Conservation (phyloP, 495 filamentous ascomycete species). For the Daldinia vernicosa region DNA sequence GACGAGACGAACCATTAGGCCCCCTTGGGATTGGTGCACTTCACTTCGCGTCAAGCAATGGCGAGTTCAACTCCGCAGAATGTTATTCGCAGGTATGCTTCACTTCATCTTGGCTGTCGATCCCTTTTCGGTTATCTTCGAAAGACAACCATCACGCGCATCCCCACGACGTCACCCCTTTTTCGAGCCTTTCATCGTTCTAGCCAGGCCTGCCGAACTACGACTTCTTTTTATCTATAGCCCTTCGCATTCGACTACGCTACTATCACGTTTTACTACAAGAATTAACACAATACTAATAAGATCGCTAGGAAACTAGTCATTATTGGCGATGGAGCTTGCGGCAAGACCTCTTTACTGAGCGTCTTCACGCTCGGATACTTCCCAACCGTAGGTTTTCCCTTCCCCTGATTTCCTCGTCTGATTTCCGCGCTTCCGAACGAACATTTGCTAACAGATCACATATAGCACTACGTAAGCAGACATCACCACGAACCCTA, state of each 20-base stretch:
- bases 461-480: slow-evolving; percentile 75
- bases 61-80: slow-evolving; percentile 46
- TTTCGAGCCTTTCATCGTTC: slow-evolving; percentile 16
- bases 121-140: slow-evolving; percentile 22
- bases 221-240: neutral
- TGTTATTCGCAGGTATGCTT: slow-evolving; percentile 53
- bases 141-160: slow-evolving; percentile 8
- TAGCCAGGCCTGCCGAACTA: slow-evolving; percentile 4
- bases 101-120: slow-evolving; percentile 22
- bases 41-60: slow-evolving; percentile 42
- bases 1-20: slow-evolving; percentile 8
- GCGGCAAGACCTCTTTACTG: slow-evolving; percentile 96
- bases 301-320: slow-evolving; percentile 81
- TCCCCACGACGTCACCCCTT: slow-evolving; percentile 33
- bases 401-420: slow-evolving; percentile 12
- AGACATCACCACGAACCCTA: neutral
- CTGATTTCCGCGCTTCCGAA: neutral
- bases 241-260: neutral
- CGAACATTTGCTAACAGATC: slow-evolving; percentile 31
- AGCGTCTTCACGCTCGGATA: slow-evolving; percentile 98
- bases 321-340: slow-evolving; percentile 98
- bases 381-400: slow-evolving; percentile 87
- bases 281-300: slow-evolving; percentile 27
- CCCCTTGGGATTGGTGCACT: slow-evolving; percentile 28
- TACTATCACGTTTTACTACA: neutral